Percentiles rank a stretch among this genome's conserved stretches.
Conservation (phyloP, 257 asterid species). For the Paulownia fortunei region DNA sequence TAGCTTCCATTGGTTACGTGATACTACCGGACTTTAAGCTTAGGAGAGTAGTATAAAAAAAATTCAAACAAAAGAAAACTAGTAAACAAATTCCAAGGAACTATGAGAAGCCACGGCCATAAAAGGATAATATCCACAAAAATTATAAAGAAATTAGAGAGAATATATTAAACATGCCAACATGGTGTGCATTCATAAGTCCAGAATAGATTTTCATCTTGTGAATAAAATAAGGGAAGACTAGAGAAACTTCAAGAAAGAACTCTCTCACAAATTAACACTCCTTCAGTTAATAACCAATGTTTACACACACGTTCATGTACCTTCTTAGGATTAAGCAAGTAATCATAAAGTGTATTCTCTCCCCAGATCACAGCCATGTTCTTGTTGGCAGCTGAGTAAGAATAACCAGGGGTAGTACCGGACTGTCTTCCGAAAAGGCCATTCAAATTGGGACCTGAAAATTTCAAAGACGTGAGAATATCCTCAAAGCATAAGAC, state of each 20-base stretch:
- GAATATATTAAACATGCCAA: neutral
- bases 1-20: neutral
- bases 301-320: neutral
- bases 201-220: neutral
- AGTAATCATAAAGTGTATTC: constrained; percentile 68
- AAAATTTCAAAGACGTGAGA: neutral
- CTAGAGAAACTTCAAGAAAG: neutral
- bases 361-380: constrained; percentile 82
- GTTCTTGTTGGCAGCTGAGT: constrained; percentile 76
- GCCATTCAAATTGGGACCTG: constrained; percentile 84
- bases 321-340: constrained; percentile 83
- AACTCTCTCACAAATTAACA: neutral
- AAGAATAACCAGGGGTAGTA: constrained; percentile 77
- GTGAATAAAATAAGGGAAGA: constrained; percentile 7
- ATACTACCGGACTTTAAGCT: neutral
- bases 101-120: neutral
- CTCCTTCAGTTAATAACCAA: neutral
- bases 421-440: constrained; percentile 83
- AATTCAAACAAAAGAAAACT: neutral
- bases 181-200: neutral
- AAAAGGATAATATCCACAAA: neutral
- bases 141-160: neutral
- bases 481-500: neutral
- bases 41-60: neutral
- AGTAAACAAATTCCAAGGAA: neutral